phyloP scores from a whole-genome alignment of 2,329 filamentous ascomycete species.

The Rhytidhysteron rufulum region DNA sequence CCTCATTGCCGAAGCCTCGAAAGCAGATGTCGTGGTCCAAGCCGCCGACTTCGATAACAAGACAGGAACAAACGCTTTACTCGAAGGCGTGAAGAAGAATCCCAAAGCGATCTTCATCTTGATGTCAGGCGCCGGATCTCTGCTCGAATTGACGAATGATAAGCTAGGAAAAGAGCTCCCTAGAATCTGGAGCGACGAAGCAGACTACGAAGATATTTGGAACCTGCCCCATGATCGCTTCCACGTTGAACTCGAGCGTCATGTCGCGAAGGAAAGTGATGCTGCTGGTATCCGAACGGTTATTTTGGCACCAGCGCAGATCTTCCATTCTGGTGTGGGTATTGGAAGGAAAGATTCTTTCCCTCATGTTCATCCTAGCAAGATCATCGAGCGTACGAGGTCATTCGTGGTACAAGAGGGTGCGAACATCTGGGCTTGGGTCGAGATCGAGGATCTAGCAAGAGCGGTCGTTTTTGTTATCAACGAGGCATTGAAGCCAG shows the following conservation, averaged over 20 bases:
- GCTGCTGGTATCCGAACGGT: constrained; percentile 12
- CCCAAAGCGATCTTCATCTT: constrained; percentile 11
- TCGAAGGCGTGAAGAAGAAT: constrained; percentile 22
- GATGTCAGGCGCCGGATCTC: constrained; percentile 11
- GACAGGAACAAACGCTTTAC: constrained; percentile 23
- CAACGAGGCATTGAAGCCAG: constrained; percentile 11
- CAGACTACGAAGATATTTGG: constrained; percentile 10
- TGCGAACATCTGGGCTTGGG: constrained; percentile 11
- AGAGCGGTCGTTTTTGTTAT: constrained; percentile 13
- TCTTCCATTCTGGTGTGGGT: constrained; percentile 11
- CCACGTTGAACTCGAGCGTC: constrained; percentile 10
- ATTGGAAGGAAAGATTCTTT: constrained; percentile 13
- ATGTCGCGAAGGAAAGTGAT: constrained; percentile 10
- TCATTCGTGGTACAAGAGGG: constrained; percentile 12
- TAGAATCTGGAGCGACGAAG: constrained; percentile 11
- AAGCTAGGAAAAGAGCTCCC: constrained; percentile 11
- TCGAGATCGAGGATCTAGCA: constrained; percentile 12
- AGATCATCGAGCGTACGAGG: constrained; percentile 10
- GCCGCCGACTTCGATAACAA: no score
- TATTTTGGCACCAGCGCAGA: constrained; percentile 11
- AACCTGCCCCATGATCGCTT: constrained; percentile 11
- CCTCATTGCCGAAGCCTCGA: constrained; percentile 22
- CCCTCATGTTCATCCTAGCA: constrained; percentile 11
- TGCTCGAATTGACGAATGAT: constrained; percentile 12
- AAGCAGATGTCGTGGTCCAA: constrained; percentile 29